Base-by-base conservation (phyloP, 148 eudicot species). In the Fagopyrum esculentum region DNA sequence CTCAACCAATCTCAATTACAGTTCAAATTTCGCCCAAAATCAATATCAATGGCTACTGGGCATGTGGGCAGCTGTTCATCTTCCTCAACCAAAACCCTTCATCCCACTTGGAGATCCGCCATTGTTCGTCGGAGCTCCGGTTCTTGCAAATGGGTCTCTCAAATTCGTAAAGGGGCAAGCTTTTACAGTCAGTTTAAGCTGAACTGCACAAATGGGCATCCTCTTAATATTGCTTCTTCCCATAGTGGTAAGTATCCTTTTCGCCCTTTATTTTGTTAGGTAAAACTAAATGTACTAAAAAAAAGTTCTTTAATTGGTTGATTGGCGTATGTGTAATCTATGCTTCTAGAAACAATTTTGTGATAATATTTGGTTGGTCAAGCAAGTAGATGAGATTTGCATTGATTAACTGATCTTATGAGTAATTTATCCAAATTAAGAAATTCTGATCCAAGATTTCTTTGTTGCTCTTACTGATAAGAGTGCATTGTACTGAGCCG, bases 171-270 rank as follows among this genome's bases (percentile, higher is more conserved):
- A 9, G 81, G 84, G 76, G 77, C 83, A 45, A 78, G 74, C 51
- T 44, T 74, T 29, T 83, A 71, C 63, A 87, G 82, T 72, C 80
- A 84, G 73, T 84, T 93, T 50, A 82, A 83, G 78, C 76, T 88
- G 50, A 86, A 82, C 66, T 86, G 83, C n/a, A 75, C 89, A 69
- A 90, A 90, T 87, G 93, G 96, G 84, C 72, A 80, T 77, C 85
- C 93, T 76, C 80, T 86, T 3, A 83, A 86, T 84, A 81, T 89
- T 3, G 82, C 86, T 75, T 82, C 89, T 83, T 75, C 83, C 69
- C 84, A 76, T 46, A 87, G 87, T 82, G 89, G 91, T 90, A 72
- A 81, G 77, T 48, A 26, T 75, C 78, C 78, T 72, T 75, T 51
- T 45, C 12, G 69, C 19, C 29, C 47, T 71, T 71, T 49, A 22